phyloP scores from a whole-genome alignment of 2,329 filamentous ascomycete species.

The Geosmithia morbida region DNA sequence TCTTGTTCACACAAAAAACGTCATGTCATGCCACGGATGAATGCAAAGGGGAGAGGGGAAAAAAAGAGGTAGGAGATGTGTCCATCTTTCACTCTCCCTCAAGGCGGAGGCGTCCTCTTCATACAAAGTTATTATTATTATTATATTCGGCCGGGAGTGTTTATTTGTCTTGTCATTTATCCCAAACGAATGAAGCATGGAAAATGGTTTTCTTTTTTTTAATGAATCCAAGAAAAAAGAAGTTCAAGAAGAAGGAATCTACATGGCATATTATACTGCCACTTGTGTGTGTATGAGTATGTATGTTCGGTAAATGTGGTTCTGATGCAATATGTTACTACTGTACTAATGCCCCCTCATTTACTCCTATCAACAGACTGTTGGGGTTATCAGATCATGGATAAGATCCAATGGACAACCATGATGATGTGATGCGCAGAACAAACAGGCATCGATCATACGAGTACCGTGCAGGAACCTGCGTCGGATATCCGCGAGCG shows the following conservation, averaged over 20 bases:
- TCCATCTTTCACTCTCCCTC: neutral
- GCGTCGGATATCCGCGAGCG: too few species aligned
- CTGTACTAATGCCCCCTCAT: too few species aligned
- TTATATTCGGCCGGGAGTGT: neutral
- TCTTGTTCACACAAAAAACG: neutral
- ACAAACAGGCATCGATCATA: too few species aligned
- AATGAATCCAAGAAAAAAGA: constrained; percentile 1
- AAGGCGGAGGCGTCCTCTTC: neutral
- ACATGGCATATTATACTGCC: neutral
- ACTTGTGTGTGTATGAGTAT: neutral
- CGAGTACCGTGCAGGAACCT: too few species aligned
- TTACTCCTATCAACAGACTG: too few species aligned
- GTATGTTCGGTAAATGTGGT: too few species aligned
- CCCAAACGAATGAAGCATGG: constrained; percentile 1
- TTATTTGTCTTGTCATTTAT: neutral
- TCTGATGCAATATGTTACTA: too few species aligned
- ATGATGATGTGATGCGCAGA: too few species aligned
- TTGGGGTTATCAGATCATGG: too few species aligned
- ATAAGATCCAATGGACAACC: too few species aligned
- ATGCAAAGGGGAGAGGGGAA: neutral
- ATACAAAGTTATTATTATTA: neutral
- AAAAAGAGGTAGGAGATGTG: neutral
- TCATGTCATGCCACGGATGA: neutral
- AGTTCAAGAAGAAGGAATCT: neutral
- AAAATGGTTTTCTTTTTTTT: constrained; percentile 1